These are phyloP conservation scores for Curvularia verruculosa DNA, from an alignment of 2,329 filamentous ascomycete species.

Conservation along the genomic window DNA sequence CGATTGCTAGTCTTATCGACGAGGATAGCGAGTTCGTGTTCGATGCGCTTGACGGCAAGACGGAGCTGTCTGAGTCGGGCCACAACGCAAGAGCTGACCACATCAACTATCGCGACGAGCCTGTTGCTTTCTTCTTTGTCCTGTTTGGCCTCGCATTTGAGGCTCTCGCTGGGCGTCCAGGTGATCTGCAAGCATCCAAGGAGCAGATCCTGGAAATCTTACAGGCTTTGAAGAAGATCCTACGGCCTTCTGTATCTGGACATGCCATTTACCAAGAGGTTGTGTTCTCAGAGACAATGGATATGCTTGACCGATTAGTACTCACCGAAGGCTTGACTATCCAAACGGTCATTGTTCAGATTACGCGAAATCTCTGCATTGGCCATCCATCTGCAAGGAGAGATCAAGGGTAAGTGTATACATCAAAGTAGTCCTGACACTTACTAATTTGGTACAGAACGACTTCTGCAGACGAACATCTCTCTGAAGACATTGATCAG, in stretches of 20 bases:
- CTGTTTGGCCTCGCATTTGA: constrained; percentile 96
- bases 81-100: constrained; percentile 66
- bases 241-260: constrained; percentile 91
- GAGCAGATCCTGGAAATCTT: constrained; percentile 88
- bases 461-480: constrained; percentile 67
- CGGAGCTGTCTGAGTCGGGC: constrained; percentile 45
- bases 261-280: constrained; percentile 96
- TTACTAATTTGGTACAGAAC: constrained; percentile 26
- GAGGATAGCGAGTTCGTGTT: constrained; percentile 98
- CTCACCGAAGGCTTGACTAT: constrained; percentile 89
- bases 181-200: constrained; percentile 71
- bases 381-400: constrained; percentile 87
- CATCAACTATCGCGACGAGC: constrained; percentile 98
- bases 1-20: constrained; percentile 95
- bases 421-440: background rate
- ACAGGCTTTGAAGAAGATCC: constrained; percentile 89
- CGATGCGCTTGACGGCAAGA: constrained; percentile 89
- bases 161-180: constrained; percentile 82
- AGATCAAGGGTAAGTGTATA: constrained; percentile 60
- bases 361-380: constrained; percentile 86
- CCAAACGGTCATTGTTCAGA: constrained; percentile 91
- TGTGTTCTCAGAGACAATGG: constrained; percentile 96
- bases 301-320: constrained; percentile 88
- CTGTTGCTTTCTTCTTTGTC: constrained; percentile 98
- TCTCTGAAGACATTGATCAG: constrained; percentile 97